Evolutionary conservation across 2,329 filamentous ascomycete species (phyloP), one percentile per base, ranked within the genome.

Genomic region (Ceratocystis huliohia): DNA sequence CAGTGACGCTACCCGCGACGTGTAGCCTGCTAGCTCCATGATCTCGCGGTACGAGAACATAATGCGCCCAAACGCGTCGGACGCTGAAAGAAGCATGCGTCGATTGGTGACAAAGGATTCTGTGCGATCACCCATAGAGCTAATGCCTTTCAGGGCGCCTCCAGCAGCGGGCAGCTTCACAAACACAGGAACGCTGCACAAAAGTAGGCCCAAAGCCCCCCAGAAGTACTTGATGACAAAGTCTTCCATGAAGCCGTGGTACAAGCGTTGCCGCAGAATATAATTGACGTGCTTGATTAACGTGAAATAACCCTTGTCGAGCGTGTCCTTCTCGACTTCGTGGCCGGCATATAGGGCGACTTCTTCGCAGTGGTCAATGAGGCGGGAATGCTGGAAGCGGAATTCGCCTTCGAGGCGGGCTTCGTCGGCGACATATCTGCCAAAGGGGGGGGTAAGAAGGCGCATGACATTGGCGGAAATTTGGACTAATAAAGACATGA

Each of bases 161-260:
- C 44, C 50, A 2, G 50, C 44, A 1, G 88, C 89, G 0, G 92
- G 91, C 20, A 96, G 82, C 75, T 93, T 93, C 80, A 99, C 89
- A 75, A 99, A 99, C 1, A 97, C 93, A 0, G 94, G 94, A 0
- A 96, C 86, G 75, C 91, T 95, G 79, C 94, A 99, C 8, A 99
- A 85, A 69, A 96, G 76, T 70, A 99, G 81, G 1, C 94, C 94
- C 56, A 99, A 76, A 1, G 94, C 93, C 50, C 94, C 94, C 94
- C 94, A 99, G 77, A 97, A 94, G 75, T 99, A 99, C 76, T 99
- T 99, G 76, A 99, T 96, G 67, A 97, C 91, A 76, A 96, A 99
- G 75, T 99, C 94, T 75, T 99, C 94, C 93, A 97, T 96, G 72
- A 99, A 88, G n/a, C 92, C 93, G 74, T 99, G 93, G 75, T 97